These are phyloP conservation scores for Talaromyces funiculosus DNA, from an alignment of 2,329 filamentous ascomycete genomes.

Conservation along the genomic window DNA sequence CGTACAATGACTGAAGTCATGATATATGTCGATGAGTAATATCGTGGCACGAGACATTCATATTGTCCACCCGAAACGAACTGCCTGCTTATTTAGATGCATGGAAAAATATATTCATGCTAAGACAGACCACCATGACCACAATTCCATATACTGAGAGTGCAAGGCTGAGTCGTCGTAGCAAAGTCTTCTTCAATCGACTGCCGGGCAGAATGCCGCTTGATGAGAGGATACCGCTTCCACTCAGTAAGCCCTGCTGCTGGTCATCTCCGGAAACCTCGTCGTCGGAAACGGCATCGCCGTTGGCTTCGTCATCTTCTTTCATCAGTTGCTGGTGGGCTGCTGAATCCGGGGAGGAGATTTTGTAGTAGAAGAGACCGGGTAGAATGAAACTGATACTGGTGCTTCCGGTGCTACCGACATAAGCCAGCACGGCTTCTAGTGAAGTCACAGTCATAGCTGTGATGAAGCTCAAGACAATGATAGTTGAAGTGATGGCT, in stretches of 20 bases:
- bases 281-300: conserved; percentile 43
- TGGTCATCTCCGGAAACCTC: conserved; percentile 27
- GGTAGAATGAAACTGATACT: conserved; percentile 96
- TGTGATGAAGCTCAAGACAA: conserved; percentile 77
- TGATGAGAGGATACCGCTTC: conserved; percentile 46
- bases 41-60: neutral
- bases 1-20: neutral
- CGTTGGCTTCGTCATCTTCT: conserved; percentile 71
- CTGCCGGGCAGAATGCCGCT: conserved; percentile 55
- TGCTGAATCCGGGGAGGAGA: conserved; percentile 79
- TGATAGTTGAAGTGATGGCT: conserved; percentile 76
- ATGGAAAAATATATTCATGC: conserved; percentile 77
- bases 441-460: conserved; percentile 87
- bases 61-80: neutral
- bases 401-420: conserved; percentile 88
- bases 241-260: conserved; percentile 30
- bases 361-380: conserved; percentile 97
- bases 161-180: conserved; percentile 68
- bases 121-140: conserved; percentile 84
- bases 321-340: conserved; percentile 84
- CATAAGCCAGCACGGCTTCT: conserved; percentile 88
- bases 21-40: neutral
- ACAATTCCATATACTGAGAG: conserved; percentile 76
- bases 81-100: conserved; percentile 50
- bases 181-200: conserved; percentile 57